These are phyloP conservation scores for Boletus fagicola DNA, from an alignment of 768 basidiomycete species.

Conservation along the genomic window DNA sequence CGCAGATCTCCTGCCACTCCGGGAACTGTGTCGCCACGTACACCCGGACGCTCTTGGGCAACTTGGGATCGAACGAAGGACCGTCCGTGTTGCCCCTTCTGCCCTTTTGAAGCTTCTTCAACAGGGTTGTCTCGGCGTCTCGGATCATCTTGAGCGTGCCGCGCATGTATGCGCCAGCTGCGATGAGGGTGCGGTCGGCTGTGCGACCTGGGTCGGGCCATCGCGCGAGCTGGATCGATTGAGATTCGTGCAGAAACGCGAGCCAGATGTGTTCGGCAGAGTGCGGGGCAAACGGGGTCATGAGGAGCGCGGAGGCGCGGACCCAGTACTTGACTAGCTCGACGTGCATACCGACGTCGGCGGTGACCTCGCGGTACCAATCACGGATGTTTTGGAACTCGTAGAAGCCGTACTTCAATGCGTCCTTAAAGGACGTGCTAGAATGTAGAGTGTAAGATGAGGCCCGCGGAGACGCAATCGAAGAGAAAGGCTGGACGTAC, in stretches of 20 bases:
- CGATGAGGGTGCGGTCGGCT: conserved; percentile 65
- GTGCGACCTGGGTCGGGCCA: conserved; percentile 72
- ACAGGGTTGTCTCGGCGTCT: conserved; percentile 74
- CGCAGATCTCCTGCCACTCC: conserved; percentile 87
- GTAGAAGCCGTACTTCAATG: conserved; percentile 93
- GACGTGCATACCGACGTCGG: conserved; percentile 86
- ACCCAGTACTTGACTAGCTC: conserved; percentile 89
- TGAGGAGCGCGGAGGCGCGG: conserved; percentile 71
- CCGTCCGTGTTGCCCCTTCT: conserved; percentile 55
- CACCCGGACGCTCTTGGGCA: conserved; percentile 81
- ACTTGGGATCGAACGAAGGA: conserved; percentile 76
- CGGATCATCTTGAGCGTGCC: conserved; percentile 88
- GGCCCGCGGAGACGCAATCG: not conserved
- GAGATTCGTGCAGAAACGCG: conserved; percentile 64
- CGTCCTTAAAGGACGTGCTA: conserved; percentile 94
- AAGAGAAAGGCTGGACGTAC: conserved; percentile 48
- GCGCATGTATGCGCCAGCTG: conserved; percentile 84
- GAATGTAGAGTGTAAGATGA: conserved; percentile 29
- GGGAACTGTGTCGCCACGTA: conserved; percentile 92
- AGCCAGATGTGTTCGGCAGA: conserved; percentile 91
- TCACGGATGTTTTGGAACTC: conserved; percentile 90
- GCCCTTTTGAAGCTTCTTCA: conserved; percentile 78
- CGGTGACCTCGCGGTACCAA: conserved; percentile 93
- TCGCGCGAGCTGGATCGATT: conserved; percentile 76
- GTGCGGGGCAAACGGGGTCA: conserved; percentile 89